Percentiles rank a stretch among this genome's conserved stretches.
Conservation (phyloP, 2,329 filamentous ascomycete genomes). For the Trichoderma simmonsii region DNA sequence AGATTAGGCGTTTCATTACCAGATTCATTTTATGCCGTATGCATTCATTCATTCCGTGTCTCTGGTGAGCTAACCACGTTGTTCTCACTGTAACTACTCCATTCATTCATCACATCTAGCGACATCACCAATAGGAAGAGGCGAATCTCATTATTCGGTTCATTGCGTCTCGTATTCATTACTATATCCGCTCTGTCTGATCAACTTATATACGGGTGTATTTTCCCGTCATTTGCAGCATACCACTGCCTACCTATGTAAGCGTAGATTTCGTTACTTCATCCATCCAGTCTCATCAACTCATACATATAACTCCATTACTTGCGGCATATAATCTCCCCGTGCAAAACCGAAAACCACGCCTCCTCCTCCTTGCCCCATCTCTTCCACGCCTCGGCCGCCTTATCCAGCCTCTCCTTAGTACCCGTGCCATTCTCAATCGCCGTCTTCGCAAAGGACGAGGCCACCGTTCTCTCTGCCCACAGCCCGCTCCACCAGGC, state of each 20-base stretch:
- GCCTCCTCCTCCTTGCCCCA: slow-evolving; percentile 20
- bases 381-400: slow-evolving; percentile 15
- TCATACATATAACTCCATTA: background rate
- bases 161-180: background rate
- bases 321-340: slow-evolving; percentile 23
- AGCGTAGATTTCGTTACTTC: background rate
- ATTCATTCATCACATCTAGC: background rate
- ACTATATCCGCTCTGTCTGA: background rate
- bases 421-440: slow-evolving; percentile 17
- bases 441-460: slow-evolving; percentile 23
- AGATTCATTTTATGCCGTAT: background rate
- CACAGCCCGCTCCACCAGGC: slow-evolving; percentile 25
- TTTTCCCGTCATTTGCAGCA: background rate
- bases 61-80: background rate
- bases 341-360: slow-evolving; percentile 20
- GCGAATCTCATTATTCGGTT: background rate
- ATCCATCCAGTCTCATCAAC: background rate
- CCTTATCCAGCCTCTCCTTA: slow-evolving; percentile 23
- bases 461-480: slow-evolving; percentile 24
- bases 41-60: background rate
- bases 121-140: background rate
- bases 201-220: background rate
- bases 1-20: background rate
- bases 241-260: background rate
- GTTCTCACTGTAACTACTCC: background rate